phyloP scores from a whole-genome alignment of 371 early-diverging fungal species.

The Syncephalastrum monosporum region DNA sequence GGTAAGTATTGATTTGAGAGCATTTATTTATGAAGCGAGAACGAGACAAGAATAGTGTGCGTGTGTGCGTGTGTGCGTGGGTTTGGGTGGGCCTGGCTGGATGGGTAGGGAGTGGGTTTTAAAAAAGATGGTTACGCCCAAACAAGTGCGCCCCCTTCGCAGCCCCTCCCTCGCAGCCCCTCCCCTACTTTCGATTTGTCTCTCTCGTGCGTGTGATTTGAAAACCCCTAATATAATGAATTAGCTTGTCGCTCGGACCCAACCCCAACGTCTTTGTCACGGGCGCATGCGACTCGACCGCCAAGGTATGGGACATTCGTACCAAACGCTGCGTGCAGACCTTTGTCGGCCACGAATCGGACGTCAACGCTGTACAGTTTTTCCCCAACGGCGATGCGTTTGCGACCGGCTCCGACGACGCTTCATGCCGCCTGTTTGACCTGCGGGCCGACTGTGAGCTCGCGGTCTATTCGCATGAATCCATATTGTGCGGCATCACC shows the following conservation, averaged over 20 bases:
- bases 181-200: no score
- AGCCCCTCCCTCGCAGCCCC: no score
- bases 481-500: conserved; percentile 96
- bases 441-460: conserved; percentile 96
- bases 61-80: no score
- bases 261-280: conserved; percentile 95
- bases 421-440: conserved; percentile 96
- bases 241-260: conserved; percentile 83
- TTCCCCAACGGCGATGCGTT: conserved; percentile 98
- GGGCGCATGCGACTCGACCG: conserved; percentile 98
- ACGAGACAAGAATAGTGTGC: no score
- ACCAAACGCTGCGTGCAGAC: conserved; percentile 95
- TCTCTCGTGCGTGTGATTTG: no score
- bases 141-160: no score
- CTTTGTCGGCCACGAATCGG: conserved; percentile 96
- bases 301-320: conserved; percentile 98
- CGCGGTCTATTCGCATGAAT: conserved; percentile 94
- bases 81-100: no score
- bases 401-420: conserved; percentile 97
- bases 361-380: conserved; percentile 98
- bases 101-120: no score
- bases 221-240: neutral
- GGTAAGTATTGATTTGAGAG: conserved; percentile 29
- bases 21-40: no score
- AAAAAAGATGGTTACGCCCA: no score